A percentile compares a stretch with the other conserved stretches of the same genome.
Conservation (phyloP, 208 protist genomes). For the Leishmania lainsoni region DNA sequence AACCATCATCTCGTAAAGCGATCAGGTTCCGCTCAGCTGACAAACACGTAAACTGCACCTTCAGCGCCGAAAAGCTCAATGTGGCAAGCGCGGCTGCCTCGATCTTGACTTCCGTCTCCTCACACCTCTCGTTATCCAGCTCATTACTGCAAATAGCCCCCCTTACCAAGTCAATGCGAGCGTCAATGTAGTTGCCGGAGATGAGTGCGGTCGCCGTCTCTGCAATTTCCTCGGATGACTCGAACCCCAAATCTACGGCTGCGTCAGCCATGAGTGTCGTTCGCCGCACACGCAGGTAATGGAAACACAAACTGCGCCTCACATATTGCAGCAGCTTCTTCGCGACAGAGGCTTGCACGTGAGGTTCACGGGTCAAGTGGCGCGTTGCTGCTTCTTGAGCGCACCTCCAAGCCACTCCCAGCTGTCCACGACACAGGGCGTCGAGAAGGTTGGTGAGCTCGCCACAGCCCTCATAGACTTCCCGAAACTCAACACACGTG, state of each 20-base stretch:
- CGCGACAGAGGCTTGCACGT: conserved; percentile 4
- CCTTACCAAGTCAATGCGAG: conserved; percentile 23
- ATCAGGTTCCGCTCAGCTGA: conserved; percentile 32
- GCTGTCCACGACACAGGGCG: conserved; percentile 30
- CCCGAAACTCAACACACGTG: conserved; percentile 31
- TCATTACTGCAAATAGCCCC: conserved; percentile 10
- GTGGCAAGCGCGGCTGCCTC: conserved; percentile 22
- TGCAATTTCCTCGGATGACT: conserved; percentile 8
- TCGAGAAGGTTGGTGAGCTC: conserved; percentile 29
- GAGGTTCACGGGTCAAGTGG: conserved; percentile 19
- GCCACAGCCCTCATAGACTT: conserved; percentile 36
- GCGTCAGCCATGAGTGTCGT: conserved; percentile 23
- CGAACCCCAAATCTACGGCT: conserved; percentile 19
- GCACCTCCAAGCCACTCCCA: conserved; percentile 31
- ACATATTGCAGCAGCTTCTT: conserved; percentile 33
- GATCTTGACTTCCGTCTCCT: background rate
- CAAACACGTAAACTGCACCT: conserved; percentile 22
- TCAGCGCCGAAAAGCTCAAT: conserved; percentile 18
- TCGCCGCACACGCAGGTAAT: conserved; percentile 25
- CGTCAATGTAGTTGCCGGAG: conserved; percentile 14
- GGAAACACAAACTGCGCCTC: conserved; percentile 36
- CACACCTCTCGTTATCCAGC: background rate
- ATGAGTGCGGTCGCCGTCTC: conserved; percentile 12
- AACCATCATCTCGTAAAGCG: conserved; percentile 6
- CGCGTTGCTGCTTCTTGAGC: conserved; percentile 26